These are phyloP conservation scores for Cercophora samala DNA, from an alignment of 495 filamentous ascomycete genomes.

Conservation along the genomic window DNA sequence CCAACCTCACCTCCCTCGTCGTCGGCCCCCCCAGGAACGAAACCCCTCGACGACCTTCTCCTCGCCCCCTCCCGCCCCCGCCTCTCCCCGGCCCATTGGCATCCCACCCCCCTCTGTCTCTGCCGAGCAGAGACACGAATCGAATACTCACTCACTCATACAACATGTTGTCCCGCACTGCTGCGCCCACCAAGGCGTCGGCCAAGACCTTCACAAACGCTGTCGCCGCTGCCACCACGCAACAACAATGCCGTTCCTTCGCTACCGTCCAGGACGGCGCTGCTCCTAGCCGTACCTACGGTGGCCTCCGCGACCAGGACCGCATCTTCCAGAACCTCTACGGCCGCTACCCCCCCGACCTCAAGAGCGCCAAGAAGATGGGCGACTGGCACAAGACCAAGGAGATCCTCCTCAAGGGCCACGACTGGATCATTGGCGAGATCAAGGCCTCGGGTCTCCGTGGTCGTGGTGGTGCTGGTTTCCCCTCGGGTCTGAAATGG, in stretches of 20 bases:
- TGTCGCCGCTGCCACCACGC: constrained; percentile 20
- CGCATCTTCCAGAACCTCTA: constrained; percentile 99
- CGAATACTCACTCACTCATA: constrained; percentile 8
- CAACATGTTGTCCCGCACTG: constrained; percentile 49
- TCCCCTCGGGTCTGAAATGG: constrained; percentile 98
- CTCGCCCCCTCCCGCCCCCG: constrained; percentile 12
- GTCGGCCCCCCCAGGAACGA: background rate
- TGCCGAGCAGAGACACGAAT: constrained; percentile 39
- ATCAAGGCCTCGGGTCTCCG: constrained; percentile 94
- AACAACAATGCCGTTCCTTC: constrained; percentile 45
- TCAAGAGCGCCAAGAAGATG: constrained; percentile 95
- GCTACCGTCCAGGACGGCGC: constrained; percentile 82
- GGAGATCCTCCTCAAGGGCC: constrained; percentile 92
- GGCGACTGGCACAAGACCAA: constrained; percentile 99
- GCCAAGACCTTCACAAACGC: constrained; percentile 41
- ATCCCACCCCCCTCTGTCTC: constrained; percentile 37
- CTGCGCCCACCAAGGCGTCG: constrained; percentile 44
- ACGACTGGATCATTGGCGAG: constrained; percentile 98
- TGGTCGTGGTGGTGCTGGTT: constrained; percentile 95
- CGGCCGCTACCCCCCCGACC: constrained; percentile 81
- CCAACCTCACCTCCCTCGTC: constrained; percentile 17
- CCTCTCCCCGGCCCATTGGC: constrained; percentile 38
- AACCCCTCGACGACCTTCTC: background rate
- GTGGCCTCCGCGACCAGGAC: constrained; percentile 89
- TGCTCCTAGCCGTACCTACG: constrained; percentile 68